A percentile compares a stretch with the other conserved stretches of the same genome.
phyloP scores from a whole-genome alignment of 2,329 filamentous ascomycete genomes.

The Trichoderma sp. region DNA sequence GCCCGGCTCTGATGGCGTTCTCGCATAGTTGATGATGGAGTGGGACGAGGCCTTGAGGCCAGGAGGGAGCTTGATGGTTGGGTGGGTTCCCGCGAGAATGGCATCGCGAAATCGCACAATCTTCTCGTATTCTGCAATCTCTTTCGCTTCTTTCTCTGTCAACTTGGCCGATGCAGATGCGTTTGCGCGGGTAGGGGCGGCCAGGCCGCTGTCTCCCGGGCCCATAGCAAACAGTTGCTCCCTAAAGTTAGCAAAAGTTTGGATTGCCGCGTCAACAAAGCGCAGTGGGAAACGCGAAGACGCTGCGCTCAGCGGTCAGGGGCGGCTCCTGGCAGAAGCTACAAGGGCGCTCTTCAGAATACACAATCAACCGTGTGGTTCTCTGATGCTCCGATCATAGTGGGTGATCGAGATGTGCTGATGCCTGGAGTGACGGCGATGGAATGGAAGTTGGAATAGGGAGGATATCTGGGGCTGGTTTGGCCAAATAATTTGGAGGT shows the following conservation, averaged over 20 bases:
- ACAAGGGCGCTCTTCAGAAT: not conserved
- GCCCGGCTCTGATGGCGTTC: slow-evolving; percentile 23
- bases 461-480: not conserved
- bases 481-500: not conserved
- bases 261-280: not conserved
- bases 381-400: not conserved
- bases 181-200: slow-evolving; percentile 23
- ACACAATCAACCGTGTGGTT: not conserved
- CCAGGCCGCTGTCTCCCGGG: slow-evolving; percentile 27
- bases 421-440: not conserved
- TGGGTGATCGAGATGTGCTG: slow-evolving; percentile 7
- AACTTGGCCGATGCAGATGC: slow-evolving; percentile 30
- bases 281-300: not conserved
- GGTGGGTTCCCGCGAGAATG: slow-evolving; percentile 75
- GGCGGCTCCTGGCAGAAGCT: not conserved
- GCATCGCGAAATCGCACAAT: slow-evolving; percentile 80
- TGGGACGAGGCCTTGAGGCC: slow-evolving; percentile 37
- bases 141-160: slow-evolving; percentile 53
- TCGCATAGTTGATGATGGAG: slow-evolving; percentile 5
- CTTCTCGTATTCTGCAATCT: slow-evolving; percentile 72
- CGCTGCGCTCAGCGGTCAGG: not conserved
- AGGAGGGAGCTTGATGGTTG: slow-evolving; percentile 58
- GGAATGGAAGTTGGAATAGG: not conserved
- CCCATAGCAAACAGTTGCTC: slow-evolving; percentile 29
- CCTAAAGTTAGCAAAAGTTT: not conserved